Base-by-base conservation (phyloP, 106 monocot genomes). In the Dendrobium huoshanense region DNA sequence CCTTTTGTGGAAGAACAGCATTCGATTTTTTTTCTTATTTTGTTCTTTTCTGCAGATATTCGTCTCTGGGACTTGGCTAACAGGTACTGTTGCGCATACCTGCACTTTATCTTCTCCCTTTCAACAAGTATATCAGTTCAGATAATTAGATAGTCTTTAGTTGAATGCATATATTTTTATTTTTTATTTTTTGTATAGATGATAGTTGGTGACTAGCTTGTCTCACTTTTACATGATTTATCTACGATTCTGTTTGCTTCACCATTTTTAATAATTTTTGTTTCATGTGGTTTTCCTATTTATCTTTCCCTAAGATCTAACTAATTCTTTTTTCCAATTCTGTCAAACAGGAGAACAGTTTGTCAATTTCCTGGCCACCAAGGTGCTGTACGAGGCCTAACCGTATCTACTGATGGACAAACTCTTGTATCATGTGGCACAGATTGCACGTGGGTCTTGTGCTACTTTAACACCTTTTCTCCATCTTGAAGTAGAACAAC, bases 51-150 rank as follows among this genome's bases (percentile, higher is more conserved):
- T 64, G 76, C 98, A 99, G 98, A 99, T 90, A 91, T 99, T 81
- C 95, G 95, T 59, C 93, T 95, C 72, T 99, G 99, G 99, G 91
- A 95, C 80, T 88, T 99, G 73, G 85, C 91, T 79, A 75, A 80
- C n/a, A 91, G 95, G 99, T 99, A 89, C 25, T 13, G 20, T 37
- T 56, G 24, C 7, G 20, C 20, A 70, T 37, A n/a, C 41, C 55
- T 61, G 13, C 56, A 41, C 49, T 61, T 75, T 55, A 33, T 42
- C 2, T 74, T 15, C 11, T 44, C 29, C 3, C 13, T 22, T 72
- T 74, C n/a, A 20, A 29, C 3, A 20, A 29, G 74, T 18, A 74
- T 44, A 44, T 20, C 6, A 11, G 74, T 20, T 44, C 18, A 18
- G 41, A 24, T 78, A 18, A 37, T 70, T 37, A 17, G 40, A 33